These are phyloP conservation scores for Vaucheria bursata DNA, from an alignment of 352 stramenopile genomes.

Conservation along the genomic window DNA sequence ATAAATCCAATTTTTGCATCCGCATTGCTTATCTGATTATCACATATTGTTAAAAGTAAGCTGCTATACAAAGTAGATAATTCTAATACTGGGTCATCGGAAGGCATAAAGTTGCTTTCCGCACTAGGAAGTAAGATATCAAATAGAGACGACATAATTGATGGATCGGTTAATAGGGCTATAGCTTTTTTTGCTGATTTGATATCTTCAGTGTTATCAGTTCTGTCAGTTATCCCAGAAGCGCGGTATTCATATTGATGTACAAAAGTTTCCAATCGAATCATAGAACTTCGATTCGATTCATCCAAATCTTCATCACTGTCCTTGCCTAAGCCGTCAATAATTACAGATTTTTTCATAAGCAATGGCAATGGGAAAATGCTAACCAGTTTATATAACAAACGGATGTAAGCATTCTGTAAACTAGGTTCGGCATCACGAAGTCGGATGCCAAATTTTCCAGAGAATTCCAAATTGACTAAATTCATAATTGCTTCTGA, in stretches of 20 bases:
- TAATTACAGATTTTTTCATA: background rate
- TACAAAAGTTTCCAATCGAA: slow-evolving; percentile 8
- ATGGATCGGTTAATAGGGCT: slow-evolving; percentile 10
- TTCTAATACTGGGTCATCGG: background rate
- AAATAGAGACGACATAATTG: slow-evolving; percentile 17
- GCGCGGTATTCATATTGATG: slow-evolving; percentile 3
- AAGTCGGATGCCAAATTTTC: too few species aligned
- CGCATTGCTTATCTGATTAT: too few species aligned
- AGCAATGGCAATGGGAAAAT: background rate
- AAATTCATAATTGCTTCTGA: too few species aligned
- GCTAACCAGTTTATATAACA: background rate
- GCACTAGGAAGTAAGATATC: slow-evolving; percentile 20
- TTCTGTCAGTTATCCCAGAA: slow-evolving; percentile 13
- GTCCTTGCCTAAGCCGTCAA: background rate
- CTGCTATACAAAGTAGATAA: slow-evolving; percentile 26
- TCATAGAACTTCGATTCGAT: slow-evolving; percentile 5
- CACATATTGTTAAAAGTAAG: slow-evolving; percentile 19
- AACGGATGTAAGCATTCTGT: too few species aligned
- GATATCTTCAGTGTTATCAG: slow-evolving; percentile 9
- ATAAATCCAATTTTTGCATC: too few species aligned
- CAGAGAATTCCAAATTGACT: too few species aligned
- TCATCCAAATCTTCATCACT: background rate
- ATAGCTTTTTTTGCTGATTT: background rate
- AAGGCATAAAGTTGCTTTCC: background rate
- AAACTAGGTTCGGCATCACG: too few species aligned